Base-by-base conservation (phyloP, 179 eudicot genomes). In the Actinidia arguta region DNA sequence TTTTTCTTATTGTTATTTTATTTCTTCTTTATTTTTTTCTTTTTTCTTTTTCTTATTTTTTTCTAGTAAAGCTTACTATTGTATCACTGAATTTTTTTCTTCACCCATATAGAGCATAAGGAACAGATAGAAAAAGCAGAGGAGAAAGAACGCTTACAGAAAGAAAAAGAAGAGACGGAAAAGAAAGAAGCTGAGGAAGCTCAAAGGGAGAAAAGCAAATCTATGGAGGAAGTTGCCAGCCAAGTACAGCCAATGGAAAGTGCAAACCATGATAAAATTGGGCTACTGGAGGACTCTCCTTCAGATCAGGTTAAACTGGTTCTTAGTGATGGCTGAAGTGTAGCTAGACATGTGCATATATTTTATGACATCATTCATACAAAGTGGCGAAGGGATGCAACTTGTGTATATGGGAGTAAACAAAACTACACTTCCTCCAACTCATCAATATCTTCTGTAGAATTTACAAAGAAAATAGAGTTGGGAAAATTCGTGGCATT, bases 61-160 rank as follows among this genome's bases (percentile, higher is more conserved):
- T 14, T 0, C 8, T 44, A 27, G 62, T 47, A 14, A 68, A 31
- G 36, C 55, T 68, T 20, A 44, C 27, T 58, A 48, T 13, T 12
- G 27, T 69, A 22, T 80, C 5, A n/a, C 58, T 10, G 16, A 18
- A 8, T 16, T 16, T 42, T 54, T 69, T 75, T 22, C 59, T 73
- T 79, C 50, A n/a, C 64, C 52, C 63, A 39, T 87, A 67, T 82
- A 96, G 99, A 92, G 14, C 98, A 88, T 78, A 95, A 93, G 84
- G 99, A 92, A 76, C 95, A 90, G 83, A 96, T 96, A 82, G 99
- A 96, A 83, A 93, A 95, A 86, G 97, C 92, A 74, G 99, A 96
- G 88, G 98, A 96, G 90, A 88, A 91, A 84, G 98, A 93, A 80
- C 95, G 98, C 47, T 79, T 92, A 75, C 93, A 92, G 85, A 93